Evolutionary conservation across 2,329 filamentous ascomycete species (phyloP), one percentile per base, ranked within the genome.

Genomic region (Ophiocordyceps camponoti-saundersi): DNA sequence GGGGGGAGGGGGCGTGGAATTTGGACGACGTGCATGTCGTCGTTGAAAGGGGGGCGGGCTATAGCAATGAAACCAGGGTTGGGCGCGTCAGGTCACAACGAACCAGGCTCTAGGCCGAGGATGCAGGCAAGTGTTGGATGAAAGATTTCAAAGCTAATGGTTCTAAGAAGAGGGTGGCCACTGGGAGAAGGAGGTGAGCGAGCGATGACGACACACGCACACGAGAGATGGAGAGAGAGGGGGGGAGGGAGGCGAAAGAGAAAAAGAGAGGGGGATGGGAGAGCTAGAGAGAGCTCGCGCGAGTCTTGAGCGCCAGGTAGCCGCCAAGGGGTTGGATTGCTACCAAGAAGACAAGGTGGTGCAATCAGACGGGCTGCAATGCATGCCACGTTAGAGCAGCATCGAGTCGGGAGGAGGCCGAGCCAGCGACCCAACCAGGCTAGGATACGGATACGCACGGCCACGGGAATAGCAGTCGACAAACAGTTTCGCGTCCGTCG

Each of bases 1-100:
- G 32, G 16, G n/a, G 41, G 40, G 46, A 50, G 49, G 53, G 59
- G 59, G 60, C 57, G 62, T 60, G 57, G 32, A 30, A 16, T 13
- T 36, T 36, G 32, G 13, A 36, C 32, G 32, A 36, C 45, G 30
- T 47, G 40, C 6, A 42, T 42, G 18, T 36, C 32, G 42, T 47
- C 29, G 23, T 29, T 18, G 42, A 40, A 36, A 16, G 32, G 32
- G 32, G 23, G 23, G 23, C 23, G 42, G 32, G 46, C 32, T 39
- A 30, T 16, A 42, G 18, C 40, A 16, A 18, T 11, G 23, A 29
- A 42, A 43, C 46, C 26, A 44, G 42, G 42, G 46, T 44, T n/a
- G n/a, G 42, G 42, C n/a, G 26, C 20, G 45, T 42, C 45, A 40
- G 40, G 45, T 42, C 45, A 42, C 45, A 46, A 46, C 42, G 26